Conservation (phyloP, 1,284 basidiomycete species). For the Pseudozyma hubeiensis region DNA sequence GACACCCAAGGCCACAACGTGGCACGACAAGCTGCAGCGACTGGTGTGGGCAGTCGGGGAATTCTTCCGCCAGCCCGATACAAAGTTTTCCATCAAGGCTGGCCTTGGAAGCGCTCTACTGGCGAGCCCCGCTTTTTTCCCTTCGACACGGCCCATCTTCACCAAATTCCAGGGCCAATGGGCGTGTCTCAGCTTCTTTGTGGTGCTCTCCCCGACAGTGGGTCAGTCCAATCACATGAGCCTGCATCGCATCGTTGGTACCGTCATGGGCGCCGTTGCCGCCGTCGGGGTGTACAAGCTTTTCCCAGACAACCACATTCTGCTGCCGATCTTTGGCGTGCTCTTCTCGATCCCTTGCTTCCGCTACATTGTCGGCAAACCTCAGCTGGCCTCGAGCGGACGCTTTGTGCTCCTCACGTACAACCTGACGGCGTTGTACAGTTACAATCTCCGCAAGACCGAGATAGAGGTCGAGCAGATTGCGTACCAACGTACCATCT, state of each 20-base stretch:
- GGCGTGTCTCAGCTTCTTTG: conserved; percentile 86
- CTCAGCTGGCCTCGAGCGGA: conserved; percentile 58
- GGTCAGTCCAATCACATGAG: conserved; percentile 66
- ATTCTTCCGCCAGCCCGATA: conserved; percentile 78
- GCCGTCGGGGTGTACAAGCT: conserved; percentile 77
- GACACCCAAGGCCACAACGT: conserved; percentile 73
- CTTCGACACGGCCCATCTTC: conserved; percentile 80
- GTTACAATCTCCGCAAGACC: conserved; percentile 81
- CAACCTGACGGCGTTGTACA: conserved; percentile 81
- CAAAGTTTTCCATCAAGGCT: conserved; percentile 88
- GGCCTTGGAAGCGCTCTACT: conserved; percentile 79
- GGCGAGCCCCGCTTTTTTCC: conserved; percentile 86
- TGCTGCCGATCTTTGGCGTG: conserved; percentile 86
- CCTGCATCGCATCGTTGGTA: conserved; percentile 58
- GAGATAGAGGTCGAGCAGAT: conserved; percentile 80
- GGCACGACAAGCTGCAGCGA: conserved; percentile 64
- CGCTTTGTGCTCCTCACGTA: conserved; percentile 73
- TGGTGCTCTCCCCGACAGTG: conserved; percentile 68
- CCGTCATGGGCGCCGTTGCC: conserved; percentile 77
- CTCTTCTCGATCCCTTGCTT: conserved; percentile 94
- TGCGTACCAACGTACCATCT: conserved; percentile 80
- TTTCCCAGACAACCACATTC: conserved; percentile 80
- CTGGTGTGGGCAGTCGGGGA: conserved; percentile 82
- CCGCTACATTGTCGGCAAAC: conserved; percentile 83
- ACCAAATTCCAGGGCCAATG: conserved; percentile 88